A percentile compares a stretch with the other conserved stretches of the same genome.
These are phyloP conservation scores for Chlorencoelia australis DNA, from an alignment of 2,329 filamentous ascomycete genomes.

Conservation along the genomic window DNA sequence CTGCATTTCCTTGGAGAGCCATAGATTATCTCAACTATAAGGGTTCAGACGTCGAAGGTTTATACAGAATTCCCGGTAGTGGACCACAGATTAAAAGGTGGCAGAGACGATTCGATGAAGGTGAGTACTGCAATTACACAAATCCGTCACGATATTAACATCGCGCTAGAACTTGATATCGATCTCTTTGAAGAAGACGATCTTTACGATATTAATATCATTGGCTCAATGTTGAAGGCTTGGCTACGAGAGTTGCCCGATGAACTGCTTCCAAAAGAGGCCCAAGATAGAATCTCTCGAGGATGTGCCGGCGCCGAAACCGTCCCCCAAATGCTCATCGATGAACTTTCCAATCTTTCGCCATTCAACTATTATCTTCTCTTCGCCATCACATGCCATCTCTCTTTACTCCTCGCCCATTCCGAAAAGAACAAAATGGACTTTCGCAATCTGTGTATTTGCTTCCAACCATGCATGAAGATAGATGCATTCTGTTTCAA, in stretches of 20 bases:
- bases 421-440: conserved; percentile 98
- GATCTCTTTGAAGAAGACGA: conserved; percentile 81
- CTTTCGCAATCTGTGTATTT: conserved; percentile 89
- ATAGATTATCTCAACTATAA: conserved; percentile 97
- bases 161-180: conserved; percentile 63
- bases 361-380: conserved; percentile 97
- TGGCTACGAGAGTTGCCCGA: conserved; percentile 94
- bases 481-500: conserved; percentile 94
- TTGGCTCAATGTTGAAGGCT: conserved; percentile 91
- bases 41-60: conserved; percentile 82
- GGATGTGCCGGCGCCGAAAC: conserved; percentile 70
- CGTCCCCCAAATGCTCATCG: conserved; percentile 77
- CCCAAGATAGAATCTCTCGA: conserved; percentile 69
- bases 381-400: conserved; percentile 93
- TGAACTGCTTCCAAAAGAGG: conserved; percentile 78
- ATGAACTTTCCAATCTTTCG: conserved; percentile 86
- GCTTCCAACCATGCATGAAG: conserved; percentile 94
- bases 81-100: conserved; percentile 86
- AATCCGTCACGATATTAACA: conserved; percentile 10
- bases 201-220: conserved; percentile 91
- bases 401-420: conserved; percentile 82
- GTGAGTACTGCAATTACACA: too few species aligned
- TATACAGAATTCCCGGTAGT: conserved; percentile 87
- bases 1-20: conserved; percentile 85
- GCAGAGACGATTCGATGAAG: conserved; percentile 82